These are phyloP conservation scores for Forsythia suspensa DNA, from an alignment of 257 asterid genomes.

Conservation along the genomic window DNA sequence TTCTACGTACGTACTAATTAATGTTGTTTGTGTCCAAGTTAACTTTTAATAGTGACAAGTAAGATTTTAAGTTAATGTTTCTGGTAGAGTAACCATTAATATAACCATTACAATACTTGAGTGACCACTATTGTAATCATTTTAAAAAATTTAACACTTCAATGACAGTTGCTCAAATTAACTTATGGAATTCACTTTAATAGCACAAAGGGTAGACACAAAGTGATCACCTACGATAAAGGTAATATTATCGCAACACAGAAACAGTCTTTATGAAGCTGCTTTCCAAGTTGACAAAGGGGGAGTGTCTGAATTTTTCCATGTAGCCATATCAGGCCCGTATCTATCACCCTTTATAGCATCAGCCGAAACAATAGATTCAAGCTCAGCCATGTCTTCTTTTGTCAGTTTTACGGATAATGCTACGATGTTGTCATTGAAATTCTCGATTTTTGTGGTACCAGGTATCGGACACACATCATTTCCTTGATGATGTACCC, in stretches of 20 bases:
- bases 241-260: not conserved
- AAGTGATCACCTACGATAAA: not conserved
- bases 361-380: conserved; percentile 14
- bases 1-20: too few species aligned
- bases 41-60: too few species aligned
- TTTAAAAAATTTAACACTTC: too few species aligned
- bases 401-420: conserved; percentile 24
- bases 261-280: not conserved
- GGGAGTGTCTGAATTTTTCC: conserved; percentile 34
- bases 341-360: conserved; percentile 31
- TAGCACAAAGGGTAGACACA: not conserved
- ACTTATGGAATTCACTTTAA: not conserved
- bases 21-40: too few species aligned
- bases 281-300: conserved; percentile 34
- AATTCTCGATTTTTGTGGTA: conserved; percentile 42
- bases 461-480: conserved; percentile 55
- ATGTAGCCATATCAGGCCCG: not conserved
- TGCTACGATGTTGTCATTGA: conserved; percentile 36
- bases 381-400: conserved; percentile 30
- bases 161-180: too few species aligned
- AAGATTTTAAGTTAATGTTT: too few species aligned
- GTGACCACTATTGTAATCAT: too few species aligned
- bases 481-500: conserved; percentile 63
- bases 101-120: too few species aligned
- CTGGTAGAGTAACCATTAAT: too few species aligned